These are phyloP conservation scores for Aspergillus neoniger DNA, from an alignment of 2,329 filamentous ascomycete species.

Conservation along the genomic window DNA sequence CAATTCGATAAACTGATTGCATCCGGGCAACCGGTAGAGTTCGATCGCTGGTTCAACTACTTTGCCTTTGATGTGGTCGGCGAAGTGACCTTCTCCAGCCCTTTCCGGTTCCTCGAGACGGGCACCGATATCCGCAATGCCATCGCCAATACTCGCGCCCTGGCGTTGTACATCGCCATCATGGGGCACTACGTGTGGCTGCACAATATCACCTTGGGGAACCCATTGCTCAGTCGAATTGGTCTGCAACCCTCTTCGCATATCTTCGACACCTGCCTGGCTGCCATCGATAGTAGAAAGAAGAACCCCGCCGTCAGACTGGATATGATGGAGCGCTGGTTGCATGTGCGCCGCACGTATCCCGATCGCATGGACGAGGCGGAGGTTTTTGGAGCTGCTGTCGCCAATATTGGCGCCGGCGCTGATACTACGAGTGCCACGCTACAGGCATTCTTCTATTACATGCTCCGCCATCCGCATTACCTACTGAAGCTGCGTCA, in stretches of 20 bases:
- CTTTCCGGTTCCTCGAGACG: constrained; percentile 37
- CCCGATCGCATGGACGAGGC: constrained; percentile 37
- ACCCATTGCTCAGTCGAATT: constrained; percentile 40
- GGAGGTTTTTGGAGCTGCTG: constrained; percentile 38
- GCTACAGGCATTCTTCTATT: constrained; percentile 41
- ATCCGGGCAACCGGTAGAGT: constrained; percentile 31
- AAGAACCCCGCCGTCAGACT: constrained; percentile 33
- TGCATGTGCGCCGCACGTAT: constrained; percentile 32
- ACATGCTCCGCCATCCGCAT: constrained; percentile 32
- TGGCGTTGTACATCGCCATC: constrained; percentile 36
- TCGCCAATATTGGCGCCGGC: constrained; percentile 42
- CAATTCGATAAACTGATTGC: constrained; percentile 31
- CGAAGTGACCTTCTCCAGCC: constrained; percentile 40
- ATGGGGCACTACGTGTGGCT: constrained; percentile 40
- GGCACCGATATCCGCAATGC: constrained; percentile 40
- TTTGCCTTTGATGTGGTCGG: constrained; percentile 41
- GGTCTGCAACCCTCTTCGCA: constrained; percentile 40
- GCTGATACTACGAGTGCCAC: constrained; percentile 42
- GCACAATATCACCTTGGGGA: constrained; percentile 40
- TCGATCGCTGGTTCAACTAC: constrained; percentile 46
- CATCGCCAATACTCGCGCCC: constrained; percentile 35
- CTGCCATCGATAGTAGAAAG: constrained; percentile 35
- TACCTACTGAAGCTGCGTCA: constrained; percentile 17
- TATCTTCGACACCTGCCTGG: constrained; percentile 41
- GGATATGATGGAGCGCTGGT: constrained; percentile 44